Evolutionary conservation across 345 rosid species (phyloP), one percentile per base, ranked within the genome.

Genomic region (Erodium maritimum): DNA sequence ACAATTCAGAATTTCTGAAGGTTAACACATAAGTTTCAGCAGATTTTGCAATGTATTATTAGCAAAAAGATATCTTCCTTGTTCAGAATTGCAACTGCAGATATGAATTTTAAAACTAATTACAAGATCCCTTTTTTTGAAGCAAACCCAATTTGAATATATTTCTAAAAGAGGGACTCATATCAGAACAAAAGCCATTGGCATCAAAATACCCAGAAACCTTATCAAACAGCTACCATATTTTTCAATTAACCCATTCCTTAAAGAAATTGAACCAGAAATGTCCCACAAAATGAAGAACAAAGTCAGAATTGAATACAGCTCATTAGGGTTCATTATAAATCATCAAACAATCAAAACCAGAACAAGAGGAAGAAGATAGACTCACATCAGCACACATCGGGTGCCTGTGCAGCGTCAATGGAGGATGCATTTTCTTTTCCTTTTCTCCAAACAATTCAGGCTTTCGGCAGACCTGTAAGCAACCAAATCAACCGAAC

Each of bases 341-440:
- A 3, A 42, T 10, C 48, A 42, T 0, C 3, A 42, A 42, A 16
- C 14, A 42, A 10, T 42, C 16, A 42, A 42, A 11, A 37, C 20
- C 58, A 51, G 23, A 23, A 23, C 20, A 55, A 51, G 23, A 23
- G 21, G 54, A 56, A 54, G 24, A 13, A 7, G 1, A 21, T 0
- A 55, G 65, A 77, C 91, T 82, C 56, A 93, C 99, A 45, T 93
- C 85, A 24, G 75, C 80, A 70, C 99, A 89, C 94, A 89, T 85
- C 0, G 95, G 99, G 61, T 93, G 99, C 62, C 85, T 75, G 55
- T 93, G 96, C 53, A 90, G 71, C 13, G 96, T 83, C 71, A 93
- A 71, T 20, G 94, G 99, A 73, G 96, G 99, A 80, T 89, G 99
- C 99, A 93, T 84, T 72, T 67, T 69, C 17, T 42, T 14, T 42